A percentile compares a stretch with the other conserved stretches of the same genome.
Evolutionary conservation across 768 basidiomycete species (phyloP).

Genomic region (Boletales sp.): DNA sequence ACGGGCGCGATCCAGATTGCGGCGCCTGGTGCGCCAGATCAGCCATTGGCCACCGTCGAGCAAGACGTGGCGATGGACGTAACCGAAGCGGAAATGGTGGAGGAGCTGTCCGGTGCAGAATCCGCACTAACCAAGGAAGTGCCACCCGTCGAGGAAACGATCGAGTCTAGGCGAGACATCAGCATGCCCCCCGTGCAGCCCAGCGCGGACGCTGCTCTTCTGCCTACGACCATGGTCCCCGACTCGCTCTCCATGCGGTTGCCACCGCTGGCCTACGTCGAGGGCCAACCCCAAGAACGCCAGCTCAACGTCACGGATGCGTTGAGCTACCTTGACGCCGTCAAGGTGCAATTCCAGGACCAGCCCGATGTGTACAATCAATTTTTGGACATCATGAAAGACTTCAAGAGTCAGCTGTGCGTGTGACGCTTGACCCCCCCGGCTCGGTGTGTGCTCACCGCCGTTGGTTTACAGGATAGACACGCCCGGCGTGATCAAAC

Average conservation of each 20-base stretch:
- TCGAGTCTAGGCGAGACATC: constrained; percentile 21
- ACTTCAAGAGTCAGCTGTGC: constrained; percentile 64
- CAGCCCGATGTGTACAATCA: constrained; percentile 62
- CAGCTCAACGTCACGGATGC: constrained; percentile 62
- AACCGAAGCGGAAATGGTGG: constrained; percentile 14
- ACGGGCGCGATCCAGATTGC: neutral
- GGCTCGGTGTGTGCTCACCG: neutral
- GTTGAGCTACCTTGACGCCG: constrained; percentile 59
- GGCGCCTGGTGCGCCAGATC: constrained; percentile 17
- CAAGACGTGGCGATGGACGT: constrained; percentile 24
- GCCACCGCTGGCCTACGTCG: constrained; percentile 20
- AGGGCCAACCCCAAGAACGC: constrained; percentile 33
- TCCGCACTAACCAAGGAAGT: constrained; percentile 1
- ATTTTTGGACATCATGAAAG: constrained; percentile 71
- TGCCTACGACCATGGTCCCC: constrained; percentile 6
- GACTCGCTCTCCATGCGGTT: constrained; percentile 16
- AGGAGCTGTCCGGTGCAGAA: constrained; percentile 7
- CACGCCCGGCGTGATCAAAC: constrained; percentile 94
- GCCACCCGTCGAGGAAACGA: constrained; percentile 10
- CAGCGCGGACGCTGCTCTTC: constrained; percentile 11
- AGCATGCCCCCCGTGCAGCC: constrained; percentile 20
- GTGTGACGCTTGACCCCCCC: constrained; percentile 15
- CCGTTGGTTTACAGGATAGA: constrained; percentile 64
- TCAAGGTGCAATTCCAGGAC: constrained; percentile 57
- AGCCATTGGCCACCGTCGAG: constrained; percentile 18